Conservation (phyloP, 768 basidiomycete genomes). For the Auricularia cornea region DNA sequence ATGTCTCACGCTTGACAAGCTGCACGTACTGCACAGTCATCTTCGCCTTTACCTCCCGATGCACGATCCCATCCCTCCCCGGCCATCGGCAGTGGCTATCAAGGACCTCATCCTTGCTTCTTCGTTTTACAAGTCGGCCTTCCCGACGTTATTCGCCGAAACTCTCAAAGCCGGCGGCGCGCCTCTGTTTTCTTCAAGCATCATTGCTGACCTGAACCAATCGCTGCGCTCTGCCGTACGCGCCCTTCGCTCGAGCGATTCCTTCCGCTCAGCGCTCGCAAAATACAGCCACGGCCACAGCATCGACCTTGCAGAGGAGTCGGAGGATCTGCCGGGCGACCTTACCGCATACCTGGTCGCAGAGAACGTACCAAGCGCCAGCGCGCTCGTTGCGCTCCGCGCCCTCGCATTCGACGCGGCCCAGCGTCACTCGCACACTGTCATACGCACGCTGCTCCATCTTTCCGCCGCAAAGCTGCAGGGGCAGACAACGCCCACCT, state of each 20-base stretch:
- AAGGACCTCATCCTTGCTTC: background rate
- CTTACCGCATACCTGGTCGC: background rate
- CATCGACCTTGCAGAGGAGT: background rate
- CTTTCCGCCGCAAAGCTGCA: background rate
- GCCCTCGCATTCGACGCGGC: background rate
- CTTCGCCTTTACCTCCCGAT: conserved; percentile 47
- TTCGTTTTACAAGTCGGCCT: background rate
- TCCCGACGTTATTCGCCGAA: background rate
- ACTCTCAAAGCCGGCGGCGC: background rate
- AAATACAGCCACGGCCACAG: background rate
- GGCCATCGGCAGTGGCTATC: background rate
- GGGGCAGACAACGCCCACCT: background rate
- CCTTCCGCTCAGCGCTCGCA: background rate
- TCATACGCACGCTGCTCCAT: background rate
- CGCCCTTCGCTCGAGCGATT: background rate
- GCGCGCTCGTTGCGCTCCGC: background rate
- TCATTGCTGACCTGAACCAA: background rate
- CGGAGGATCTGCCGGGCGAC: background rate
- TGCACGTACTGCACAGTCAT: conserved; percentile 66
- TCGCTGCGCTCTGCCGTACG: background rate
- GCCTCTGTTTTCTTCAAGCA: background rate
- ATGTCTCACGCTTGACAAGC: conserved; percentile 86
- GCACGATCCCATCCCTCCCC: background rate
- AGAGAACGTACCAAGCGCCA: background rate
- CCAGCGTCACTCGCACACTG: background rate